These are phyloP conservation scores for Camelina neglecta DNA, from an alignment of 345 rosid species.

Conservation along the genomic window DNA sequence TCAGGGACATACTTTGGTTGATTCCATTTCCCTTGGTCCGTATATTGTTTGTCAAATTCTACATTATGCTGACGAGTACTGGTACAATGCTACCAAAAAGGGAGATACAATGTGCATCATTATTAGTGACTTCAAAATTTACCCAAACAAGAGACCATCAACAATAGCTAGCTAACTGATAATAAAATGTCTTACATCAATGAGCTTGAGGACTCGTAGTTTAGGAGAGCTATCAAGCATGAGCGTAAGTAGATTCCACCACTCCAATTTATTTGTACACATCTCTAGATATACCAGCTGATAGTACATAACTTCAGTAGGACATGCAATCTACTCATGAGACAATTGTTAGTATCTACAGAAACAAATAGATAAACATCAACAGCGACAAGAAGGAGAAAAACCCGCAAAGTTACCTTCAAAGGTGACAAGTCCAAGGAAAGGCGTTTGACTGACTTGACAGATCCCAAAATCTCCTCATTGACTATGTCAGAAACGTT, in stretches of 20 bases:
- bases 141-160: neutral
- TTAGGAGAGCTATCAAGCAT: slow-evolving; percentile 3
- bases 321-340: neutral
- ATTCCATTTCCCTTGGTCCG: neutral
- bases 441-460: neutral
- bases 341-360: neutral
- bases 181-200: neutral
- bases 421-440: slow-evolving; percentile 19
- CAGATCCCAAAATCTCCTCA: slow-evolving; percentile 4
- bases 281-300: slow-evolving; percentile 15
- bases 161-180: neutral
- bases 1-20: slow-evolving; percentile 19
- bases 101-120: neutral
- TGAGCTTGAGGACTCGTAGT: neutral
- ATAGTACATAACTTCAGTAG: neutral
- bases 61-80: neutral
- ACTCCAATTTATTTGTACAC: neutral
- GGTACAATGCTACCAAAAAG: neutral
- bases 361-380: neutral
- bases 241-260: neutral
- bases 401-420: slow-evolving; percentile 14
- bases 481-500: neutral
- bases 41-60: neutral
- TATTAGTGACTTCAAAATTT: neutral
- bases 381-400: neutral